These are phyloP conservation scores for Lyophyllum atratum DNA, from an alignment of 768 basidiomycete species.

Conservation along the genomic window DNA sequence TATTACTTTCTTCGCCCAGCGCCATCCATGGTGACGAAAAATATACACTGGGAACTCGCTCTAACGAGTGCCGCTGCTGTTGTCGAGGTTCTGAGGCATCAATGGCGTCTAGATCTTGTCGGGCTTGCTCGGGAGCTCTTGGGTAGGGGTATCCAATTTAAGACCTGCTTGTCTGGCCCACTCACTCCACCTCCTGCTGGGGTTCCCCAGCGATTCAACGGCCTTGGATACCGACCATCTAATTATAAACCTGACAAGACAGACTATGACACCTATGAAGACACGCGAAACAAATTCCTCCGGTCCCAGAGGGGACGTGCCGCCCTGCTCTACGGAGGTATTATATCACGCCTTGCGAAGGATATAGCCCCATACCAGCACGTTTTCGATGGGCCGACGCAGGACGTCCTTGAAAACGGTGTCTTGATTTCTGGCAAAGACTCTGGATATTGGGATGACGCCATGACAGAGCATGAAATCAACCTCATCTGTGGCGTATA, in stretches of 20 bases:
- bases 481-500: slow-evolving; percentile 10
- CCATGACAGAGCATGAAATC: slow-evolving; percentile 19
- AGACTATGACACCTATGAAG: slow-evolving; percentile 9
- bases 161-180: slow-evolving; percentile 5
- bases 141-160: slow-evolving; percentile 12
- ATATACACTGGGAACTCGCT: no score
- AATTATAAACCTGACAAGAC: neutral
- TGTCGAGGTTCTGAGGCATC: slow-evolving; percentile 7
- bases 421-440: neutral
- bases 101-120: neutral
- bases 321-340: slow-evolving; percentile 25
- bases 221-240: slow-evolving; percentile 16
- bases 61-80: slow-evolving; percentile 10
- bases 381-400: slow-evolving; percentile 20
- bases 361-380: slow-evolving; percentile 7
- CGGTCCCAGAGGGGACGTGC: slow-evolving; percentile 20
- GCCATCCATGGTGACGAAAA: no score
- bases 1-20: no score
- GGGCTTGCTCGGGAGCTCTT: neutral
- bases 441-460: slow-evolving; percentile 21
- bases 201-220: neutral
- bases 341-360: slow-evolving; percentile 23
- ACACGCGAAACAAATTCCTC: slow-evolving; percentile 1
- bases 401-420: slow-evolving; percentile 4
- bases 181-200: neutral